A percentile compares a stretch with the other conserved stretches of the same genome.
Evolutionary conservation across 2,329 filamentous ascomycete genomes (phyloP).

Genomic region (Hymenotorrendiella dingleyae): DNA sequence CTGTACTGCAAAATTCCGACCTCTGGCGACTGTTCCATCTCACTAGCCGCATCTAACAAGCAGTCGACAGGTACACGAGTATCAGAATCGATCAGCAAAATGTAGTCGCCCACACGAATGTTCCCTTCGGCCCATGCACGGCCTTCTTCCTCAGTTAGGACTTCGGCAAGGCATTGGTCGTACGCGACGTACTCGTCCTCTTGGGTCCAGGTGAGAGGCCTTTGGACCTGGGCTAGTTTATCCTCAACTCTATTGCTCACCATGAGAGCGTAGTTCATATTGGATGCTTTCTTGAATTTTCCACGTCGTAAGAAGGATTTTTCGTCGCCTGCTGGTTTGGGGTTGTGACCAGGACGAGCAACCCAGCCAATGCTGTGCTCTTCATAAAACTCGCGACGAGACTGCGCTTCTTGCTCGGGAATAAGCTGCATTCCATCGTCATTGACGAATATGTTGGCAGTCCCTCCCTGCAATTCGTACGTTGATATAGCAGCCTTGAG

Average conservation of each 20-base stretch:
- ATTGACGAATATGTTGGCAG: constrained; percentile 62
- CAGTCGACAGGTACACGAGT: constrained; percentile 63
- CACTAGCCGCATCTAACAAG: constrained; percentile 62
- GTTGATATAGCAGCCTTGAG: constrained; percentile 52
- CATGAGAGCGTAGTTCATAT: constrained; percentile 60
- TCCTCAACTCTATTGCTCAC: constrained; percentile 28
- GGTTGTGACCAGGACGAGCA: constrained; percentile 45
- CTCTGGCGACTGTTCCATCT: constrained; percentile 65
- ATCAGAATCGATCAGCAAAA: constrained; percentile 62
- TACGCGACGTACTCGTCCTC: constrained; percentile 41
- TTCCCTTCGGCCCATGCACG: constrained; percentile 53
- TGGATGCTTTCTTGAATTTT: constrained; percentile 56
- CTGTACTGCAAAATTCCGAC: constrained; percentile 69
- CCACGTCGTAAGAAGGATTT: constrained; percentile 48
- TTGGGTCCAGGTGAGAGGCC: constrained; percentile 10
- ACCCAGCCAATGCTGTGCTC: constrained; percentile 54
- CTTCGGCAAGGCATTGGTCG: constrained; percentile 41
- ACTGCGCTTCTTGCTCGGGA: constrained; percentile 40
- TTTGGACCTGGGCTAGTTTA: constrained; percentile 35
- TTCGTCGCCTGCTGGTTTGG: constrained; percentile 43
- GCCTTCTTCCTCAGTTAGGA: constrained; percentile 38
- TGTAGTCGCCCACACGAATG: constrained; percentile 54
- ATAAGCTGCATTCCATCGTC: constrained; percentile 64
- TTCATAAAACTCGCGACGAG: constrained; percentile 49
- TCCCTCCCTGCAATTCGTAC: constrained; percentile 57